Evolutionary conservation across 257 asterid species (phyloP), one percentile per base, ranked within the genome.

Genomic region (Nicotiana paniculata): DNA sequence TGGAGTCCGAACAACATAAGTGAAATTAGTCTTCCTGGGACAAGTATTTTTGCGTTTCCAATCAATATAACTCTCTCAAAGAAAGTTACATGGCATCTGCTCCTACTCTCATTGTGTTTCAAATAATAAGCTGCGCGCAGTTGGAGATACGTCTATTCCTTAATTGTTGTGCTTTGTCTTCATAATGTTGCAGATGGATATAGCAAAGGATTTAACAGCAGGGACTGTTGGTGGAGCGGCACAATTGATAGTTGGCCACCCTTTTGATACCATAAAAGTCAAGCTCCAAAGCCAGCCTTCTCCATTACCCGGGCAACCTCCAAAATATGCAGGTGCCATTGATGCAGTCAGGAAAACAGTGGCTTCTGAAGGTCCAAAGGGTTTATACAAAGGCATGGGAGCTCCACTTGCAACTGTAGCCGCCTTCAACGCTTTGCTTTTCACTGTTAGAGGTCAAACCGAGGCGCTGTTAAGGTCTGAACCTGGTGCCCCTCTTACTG

Each of bases 281-380:
- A 95, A 93, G 91, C 98, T 95, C 89, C 99, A 96, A 86, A 96
- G 99, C 85, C 98, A 93, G 82, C 99, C 98, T 17, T 77, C 90
- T 76, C 98, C 97, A 17, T 88, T 89, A 82, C 93, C 97, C 5
- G 97, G 99, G 9, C 95, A 92, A 88, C 89, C 83, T 26, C 98
- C 93, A 4, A 96, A 90, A 81, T 96, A 62, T 77, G 77, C 91
- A 9, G 98, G 99, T 8, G 97, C 99, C 54, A 87, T 94, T 15
- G 98, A 96, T 90, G 98, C 98, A 17, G 93, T 96, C 77, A 91
- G 87, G 81, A 93, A 94, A 89, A 96, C 99, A 67, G 0, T 96
- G 77, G 93, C 98, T 46, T 95, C 97, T 30, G 99, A 96, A 90
- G 98, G 99, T 55, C 91, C 98, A 12, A 81, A 89, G 83, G 99